Percentiles rank a stretch among this genome's conserved stretches.
phyloP scores from a whole-genome alignment of 2,329 filamentous ascomycete species.

The Didymella pomorum region DNA sequence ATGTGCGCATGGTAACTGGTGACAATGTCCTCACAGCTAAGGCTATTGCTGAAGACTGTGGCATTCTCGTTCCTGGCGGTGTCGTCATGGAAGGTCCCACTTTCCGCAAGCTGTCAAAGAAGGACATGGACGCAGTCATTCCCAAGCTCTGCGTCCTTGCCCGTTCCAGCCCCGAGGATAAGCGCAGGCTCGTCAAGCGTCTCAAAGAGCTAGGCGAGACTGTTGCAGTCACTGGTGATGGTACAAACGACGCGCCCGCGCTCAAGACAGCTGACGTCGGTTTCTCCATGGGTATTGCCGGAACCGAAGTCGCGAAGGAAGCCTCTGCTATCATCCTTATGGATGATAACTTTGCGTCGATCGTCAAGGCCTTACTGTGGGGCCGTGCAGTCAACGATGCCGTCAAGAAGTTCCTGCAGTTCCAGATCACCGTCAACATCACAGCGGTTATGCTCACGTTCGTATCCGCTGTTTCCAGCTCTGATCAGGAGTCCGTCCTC shows the following conservation, averaged over 20 bases:
- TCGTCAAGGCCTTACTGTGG: conserved; percentile 84
- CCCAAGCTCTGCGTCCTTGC: conserved; percentile 73
- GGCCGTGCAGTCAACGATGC: conserved; percentile 61
- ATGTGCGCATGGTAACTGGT: conserved; percentile 85
- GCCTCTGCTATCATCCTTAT: conserved; percentile 85
- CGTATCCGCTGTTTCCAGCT: conserved; percentile 79
- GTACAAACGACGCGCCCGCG: conserved; percentile 83
- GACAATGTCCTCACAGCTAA: conserved; percentile 82
- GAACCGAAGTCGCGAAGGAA: conserved; percentile 85
- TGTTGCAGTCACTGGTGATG: conserved; percentile 83
- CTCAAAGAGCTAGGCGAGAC: conserved; percentile 75
- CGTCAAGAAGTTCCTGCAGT: conserved; percentile 58
- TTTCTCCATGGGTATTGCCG: conserved; percentile 85
- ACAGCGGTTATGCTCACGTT: conserved; percentile 90
- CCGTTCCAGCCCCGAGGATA: conserved; percentile 74
- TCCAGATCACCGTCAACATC: conserved; percentile 86
- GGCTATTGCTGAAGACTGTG: conserved; percentile 80
- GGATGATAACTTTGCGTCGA: conserved; percentile 89
- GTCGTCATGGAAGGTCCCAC: conserved; percentile 80
- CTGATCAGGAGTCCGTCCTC: conserved; percentile 75
- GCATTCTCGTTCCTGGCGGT: conserved; percentile 74
- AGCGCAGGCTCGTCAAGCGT: conserved; percentile 69
- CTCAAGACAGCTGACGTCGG: conserved; percentile 83
- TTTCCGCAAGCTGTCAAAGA: conserved; percentile 74
- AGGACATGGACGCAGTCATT: conserved; percentile 64